Evolutionary conservation across 495 filamentous ascomycete species (phyloP), one percentile per base, ranked within the genome.

Genomic region (Platismatia glauca): DNA sequence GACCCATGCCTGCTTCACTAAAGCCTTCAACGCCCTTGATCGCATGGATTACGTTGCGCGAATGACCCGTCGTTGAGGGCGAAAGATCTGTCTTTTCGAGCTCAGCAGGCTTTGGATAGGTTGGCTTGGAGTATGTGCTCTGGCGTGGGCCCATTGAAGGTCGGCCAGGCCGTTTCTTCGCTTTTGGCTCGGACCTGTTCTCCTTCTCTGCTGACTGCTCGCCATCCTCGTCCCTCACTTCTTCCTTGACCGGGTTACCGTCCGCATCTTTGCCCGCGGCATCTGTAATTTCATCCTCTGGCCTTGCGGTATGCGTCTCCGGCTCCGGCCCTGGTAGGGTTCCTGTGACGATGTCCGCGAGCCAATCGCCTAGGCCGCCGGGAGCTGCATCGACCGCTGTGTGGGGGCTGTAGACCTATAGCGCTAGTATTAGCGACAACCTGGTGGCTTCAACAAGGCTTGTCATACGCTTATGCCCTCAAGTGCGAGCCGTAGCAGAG

Each of bases 331-430:
- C 70, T 24, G 71, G 66, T 56, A 78, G 72, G 38, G 72, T 70
- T 33, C 83, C 77, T 2, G 90, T 87, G 56, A 90, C 81, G 33
- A 95, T 89, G 73, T 96, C 88, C 57, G 89, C 91, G 24, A 98
- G 87, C 94, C 94, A 98, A 76, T 97, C 91, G 63, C 89, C 92
- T 63, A 97, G 81, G 29, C 94, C 94, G 20, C 86, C 88, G 8
- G 86, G 84, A 0, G 89, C 89, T 33, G 91, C 90, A 75, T 98
- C 94, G 58, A 97, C 83, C 4, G 94, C 92, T 1, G 93, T 97
- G 70, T 98, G 94, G 0, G 94, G 94, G 58, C 86, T 90, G 77
- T 98, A 98, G 63, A 97, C 76, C 76, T 78, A 57, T 39, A 38
- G 18, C 64, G 20, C 59, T 63, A 43, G 69, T 20, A 22, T 67